Evolutionary conservation across 2,329 filamentous ascomycete species (phyloP).

Genomic region (Cordyceps pruinosa): DNA sequence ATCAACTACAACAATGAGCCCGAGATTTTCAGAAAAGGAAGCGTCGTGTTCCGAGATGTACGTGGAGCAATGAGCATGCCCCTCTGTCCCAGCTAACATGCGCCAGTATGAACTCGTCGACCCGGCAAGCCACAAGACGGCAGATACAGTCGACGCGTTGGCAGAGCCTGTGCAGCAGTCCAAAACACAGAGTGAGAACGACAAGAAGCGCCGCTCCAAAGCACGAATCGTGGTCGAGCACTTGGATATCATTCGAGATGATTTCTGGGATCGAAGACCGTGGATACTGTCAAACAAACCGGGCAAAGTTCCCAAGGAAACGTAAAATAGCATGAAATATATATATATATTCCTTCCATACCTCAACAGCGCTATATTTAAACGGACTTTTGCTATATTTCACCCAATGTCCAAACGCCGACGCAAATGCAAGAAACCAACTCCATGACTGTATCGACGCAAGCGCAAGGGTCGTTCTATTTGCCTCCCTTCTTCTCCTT

Average conservation of each 20-base stretch:
- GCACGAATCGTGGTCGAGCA: conserved; percentile 77
- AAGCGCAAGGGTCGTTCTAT: background rate
- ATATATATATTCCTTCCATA: background rate
- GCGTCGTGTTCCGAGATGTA: conserved; percentile 78
- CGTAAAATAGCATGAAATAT: conserved; percentile 22
- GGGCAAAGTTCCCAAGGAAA: conserved; percentile 60
- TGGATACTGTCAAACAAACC: conserved; percentile 76
- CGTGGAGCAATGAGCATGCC: conserved; percentile 21
- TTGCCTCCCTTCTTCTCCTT: conserved; percentile 23
- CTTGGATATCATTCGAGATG: conserved; percentile 89
- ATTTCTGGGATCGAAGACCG: conserved; percentile 83
- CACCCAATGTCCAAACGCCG: background rate
- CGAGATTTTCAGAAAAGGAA: conserved; percentile 90
- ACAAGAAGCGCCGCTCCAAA: conserved; percentile 73
- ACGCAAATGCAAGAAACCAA: conserved; percentile 5
- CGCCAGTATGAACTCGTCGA: conserved; percentile 64
- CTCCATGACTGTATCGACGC: background rate
- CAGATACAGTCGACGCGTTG: conserved; percentile 39
- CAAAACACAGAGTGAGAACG: conserved; percentile 76
- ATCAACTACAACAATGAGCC: conserved; percentile 98
- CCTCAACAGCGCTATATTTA: background rate
- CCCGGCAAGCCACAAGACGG: conserved; percentile 40
- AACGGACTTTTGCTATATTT: background rate
- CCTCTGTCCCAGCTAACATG: conserved; percentile 19
- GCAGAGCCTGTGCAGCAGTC: conserved; percentile 54